Evolutionary conservation across 495 filamentous ascomycete species (phyloP), one percentile per base, ranked within the genome.

Genomic region (Daldinia decipiens): DNA sequence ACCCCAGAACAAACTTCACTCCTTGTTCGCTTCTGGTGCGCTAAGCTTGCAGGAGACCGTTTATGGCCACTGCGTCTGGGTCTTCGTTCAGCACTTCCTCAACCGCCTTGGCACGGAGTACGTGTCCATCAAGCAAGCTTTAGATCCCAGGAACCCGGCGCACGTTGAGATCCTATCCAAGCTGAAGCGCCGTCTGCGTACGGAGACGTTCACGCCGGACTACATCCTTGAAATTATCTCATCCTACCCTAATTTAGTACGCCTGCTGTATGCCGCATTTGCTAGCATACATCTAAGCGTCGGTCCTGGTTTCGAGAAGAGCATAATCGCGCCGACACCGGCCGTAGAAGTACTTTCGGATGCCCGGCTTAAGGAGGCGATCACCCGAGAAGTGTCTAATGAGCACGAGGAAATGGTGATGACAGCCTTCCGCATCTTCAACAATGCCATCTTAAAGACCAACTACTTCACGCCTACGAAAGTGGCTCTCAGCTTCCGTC

Each of bases 401-500:
- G 95, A 99, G 83, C 94, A 99, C 80, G 92, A 98, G 73, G 92
- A 94, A 80, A 96, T 97, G 89, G 95, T 99, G 67, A 96, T 98
- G 94, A 92, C 86, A 17, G 92, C 93, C n/a, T 98, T 99, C 87
- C 89, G 92, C 59, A 88, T 95, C 51, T 99, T 99, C 86, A 98
- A 98, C 82, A 86, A 86, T 55, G 87, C 89, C 50, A 88, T 97
- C 36, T 84, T 98, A 70, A 98, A 98, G 87, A 98, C 95, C 67
- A 99, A 99, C 84, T 99, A 97, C 84, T 99, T 97, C 86, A 99
- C 95, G 0, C 95, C 95, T 0, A 99, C 95, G 62, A 99, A 99
- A 84, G 95, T 99, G 29, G 95, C 96, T 13, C 86, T 99, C 67
- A 97, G 94, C 82, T 99, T 98, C 90, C 89, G 95, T 59, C 83